A percentile compares a stretch with the other conserved stretches of the same genome.
Evolutionary conservation across 495 filamentous ascomycete genomes (phyloP).

Genomic region (Xylaria venustula): DNA sequence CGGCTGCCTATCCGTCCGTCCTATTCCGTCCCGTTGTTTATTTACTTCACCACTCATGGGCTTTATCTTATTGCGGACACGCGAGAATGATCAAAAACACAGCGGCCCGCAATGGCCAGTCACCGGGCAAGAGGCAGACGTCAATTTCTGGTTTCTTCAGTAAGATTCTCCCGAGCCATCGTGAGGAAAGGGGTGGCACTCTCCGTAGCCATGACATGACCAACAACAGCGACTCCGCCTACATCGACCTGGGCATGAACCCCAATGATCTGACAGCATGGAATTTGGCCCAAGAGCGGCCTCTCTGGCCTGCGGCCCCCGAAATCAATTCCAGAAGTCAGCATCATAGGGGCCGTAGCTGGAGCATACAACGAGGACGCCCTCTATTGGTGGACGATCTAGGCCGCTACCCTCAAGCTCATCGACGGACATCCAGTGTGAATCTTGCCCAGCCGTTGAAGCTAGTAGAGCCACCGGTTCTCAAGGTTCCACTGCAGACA

Average conservation of each 20-base stretch:
- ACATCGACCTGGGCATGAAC: slow-evolving; percentile 13
- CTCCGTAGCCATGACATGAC: slow-evolving; percentile 22
- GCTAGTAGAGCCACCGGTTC: slow-evolving; percentile 16
- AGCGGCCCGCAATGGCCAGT: background rate
- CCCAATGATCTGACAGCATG: slow-evolving; percentile 22
- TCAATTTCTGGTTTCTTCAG: slow-evolving; percentile 33
- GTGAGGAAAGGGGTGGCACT: slow-evolving; percentile 44
- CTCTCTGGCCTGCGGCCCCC: background rate
- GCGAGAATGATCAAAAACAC: background rate
- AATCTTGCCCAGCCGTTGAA: slow-evolving; percentile 14
- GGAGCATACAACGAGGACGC: slow-evolving; percentile 19
- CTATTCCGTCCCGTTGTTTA: background rate
- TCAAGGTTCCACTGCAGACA: slow-evolving; percentile 20
- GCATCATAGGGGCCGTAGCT: slow-evolving; percentile 17
- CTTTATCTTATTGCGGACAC: background rate
- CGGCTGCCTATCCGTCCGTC: background rate
- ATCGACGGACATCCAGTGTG: background rate
- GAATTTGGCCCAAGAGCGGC: slow-evolving; percentile 25
- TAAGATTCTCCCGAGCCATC: slow-evolving; percentile 41
- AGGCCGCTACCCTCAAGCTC: background rate
- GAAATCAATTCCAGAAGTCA: slow-evolving; percentile 1
- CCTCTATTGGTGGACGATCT: slow-evolving; percentile 3
- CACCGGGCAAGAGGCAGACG: slow-evolving; percentile 21
- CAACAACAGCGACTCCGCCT: slow-evolving; percentile 13
- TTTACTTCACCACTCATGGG: background rate